Evolutionary conservation across 495 filamentous ascomycete genomes (phyloP).

Genomic region (Talaromyces nanjingensis): DNA sequence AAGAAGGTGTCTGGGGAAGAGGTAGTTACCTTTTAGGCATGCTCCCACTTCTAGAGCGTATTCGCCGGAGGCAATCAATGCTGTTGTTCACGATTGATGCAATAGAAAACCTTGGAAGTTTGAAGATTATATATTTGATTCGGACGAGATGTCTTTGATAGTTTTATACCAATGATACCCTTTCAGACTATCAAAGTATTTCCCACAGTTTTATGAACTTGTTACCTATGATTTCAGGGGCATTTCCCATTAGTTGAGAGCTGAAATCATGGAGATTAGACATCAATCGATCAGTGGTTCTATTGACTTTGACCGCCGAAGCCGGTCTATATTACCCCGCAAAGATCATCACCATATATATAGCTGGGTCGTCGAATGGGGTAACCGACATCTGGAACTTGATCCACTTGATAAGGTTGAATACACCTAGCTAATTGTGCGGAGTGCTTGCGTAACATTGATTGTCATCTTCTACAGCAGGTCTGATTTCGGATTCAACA

Average conservation of each 20-base stretch:
- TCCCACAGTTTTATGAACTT: neutral
- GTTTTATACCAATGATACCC: neutral
- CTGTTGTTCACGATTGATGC: neutral
- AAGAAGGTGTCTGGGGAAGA: constrained; percentile 8
- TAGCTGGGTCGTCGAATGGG: neutral
- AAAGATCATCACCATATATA: neutral
- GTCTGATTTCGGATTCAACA: constrained; percentile 4
- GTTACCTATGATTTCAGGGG: no score
- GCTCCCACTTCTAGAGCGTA: neutral
- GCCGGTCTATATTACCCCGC: neutral
- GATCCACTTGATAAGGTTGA: no score
- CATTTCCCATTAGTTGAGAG: no score
- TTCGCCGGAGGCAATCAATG: neutral
- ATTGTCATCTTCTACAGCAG: neutral
- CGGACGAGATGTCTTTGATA: neutral
- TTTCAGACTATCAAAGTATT: neutral
- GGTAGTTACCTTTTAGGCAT: neutral
- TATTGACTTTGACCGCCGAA: no score
- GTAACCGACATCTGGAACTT: no score
- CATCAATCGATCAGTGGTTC: neutral
- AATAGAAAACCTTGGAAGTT: neutral
- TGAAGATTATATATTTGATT: neutral
- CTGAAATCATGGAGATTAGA: no score
- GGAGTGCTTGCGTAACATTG: neutral
- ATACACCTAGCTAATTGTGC: neutral